Base-by-base conservation (phyloP, 2,329 filamentous ascomycete genomes). In the Knoxdaviesia proteae region DNA sequence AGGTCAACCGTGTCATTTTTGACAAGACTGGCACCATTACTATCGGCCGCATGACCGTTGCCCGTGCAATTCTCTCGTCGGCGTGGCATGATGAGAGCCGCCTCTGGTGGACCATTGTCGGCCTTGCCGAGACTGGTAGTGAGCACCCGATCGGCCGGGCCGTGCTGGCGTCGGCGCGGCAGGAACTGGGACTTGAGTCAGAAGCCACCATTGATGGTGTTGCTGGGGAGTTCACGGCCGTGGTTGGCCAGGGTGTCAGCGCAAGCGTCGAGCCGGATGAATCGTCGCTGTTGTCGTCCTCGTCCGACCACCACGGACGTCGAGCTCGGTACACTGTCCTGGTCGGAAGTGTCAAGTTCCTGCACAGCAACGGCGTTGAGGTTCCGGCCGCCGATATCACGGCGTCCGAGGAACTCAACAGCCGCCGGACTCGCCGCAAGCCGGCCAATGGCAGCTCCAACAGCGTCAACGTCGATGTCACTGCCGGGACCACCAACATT, bases 21-120 rank as follows among this genome's bases (percentile, higher is more conserved):
- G 88, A 96, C 64, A 96, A 96, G 69, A 96, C 88, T 2, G 88
- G 88, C 32, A 96, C 88, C 4, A 69, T 98, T 46, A 98, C 90
- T 0, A 74, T 90, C 51, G 90, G 90, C 39, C 92, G 87, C 60
- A 96, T 98, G 86, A 92, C 74, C 47, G 87, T 96, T 11, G 80
- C 84, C 6, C 74, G 77, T 45, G 67, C 71, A 29, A 75, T 73
- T 41, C 67, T 88, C 34, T 71, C 72, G 33, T 61, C 73, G 6
- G 58, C 67, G 2, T 96, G 88, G 88, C 66, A 71, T 38, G 68
- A 69, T 30, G 74, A 74, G 44, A 74, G 71, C 46, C 75, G 75
- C 34, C 67, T 93, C 4, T 98, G 88, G 88, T 98, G 90, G 90
- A 76, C 82, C n/a, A 70, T 94, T 47, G 76, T 98, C 44, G 90